Base-by-base conservation (phyloP, 306 rosid genomes). In the Cucurbita argyrosperma region DNA sequence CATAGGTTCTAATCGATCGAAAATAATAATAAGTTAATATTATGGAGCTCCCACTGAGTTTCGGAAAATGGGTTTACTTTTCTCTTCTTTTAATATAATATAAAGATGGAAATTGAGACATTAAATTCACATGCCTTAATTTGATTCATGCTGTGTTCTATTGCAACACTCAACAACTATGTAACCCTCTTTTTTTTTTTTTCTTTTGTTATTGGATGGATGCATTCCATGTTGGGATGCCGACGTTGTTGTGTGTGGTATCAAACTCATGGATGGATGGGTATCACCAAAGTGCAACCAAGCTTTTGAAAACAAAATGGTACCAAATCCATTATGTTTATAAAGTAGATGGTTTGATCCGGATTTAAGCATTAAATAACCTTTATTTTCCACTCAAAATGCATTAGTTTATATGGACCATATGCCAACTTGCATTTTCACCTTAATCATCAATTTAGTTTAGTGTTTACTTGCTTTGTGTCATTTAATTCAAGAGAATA, bases 31-130 rank as follows among this genome's bases (percentile, higher is more conserved):
- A 30, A 30, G 56, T 23, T 56, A 47, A 56, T 67, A 56, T 46
- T 23, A 68, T 68, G 74, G 74, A 68, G 47, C 42, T 68, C 74
- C 74, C 74, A 68, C 57, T 68, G 57, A 47, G 23, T 11, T 11
- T 68, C 11, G 2, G 57, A 23, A 68, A 7, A 50, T 68, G 74
- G 23, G 21, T 45, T 47, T 66, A 10, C 16, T 11, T 66, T 5
- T 9, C 51, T 4, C 15, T 65, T 42, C 52, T 65, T 65, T 21
- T 67, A 21, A 67, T 6, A 67, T 15, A 5, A 14, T 21, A 67
- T 39, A n/a, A 21, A 68, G 19, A 46, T 21, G 42, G 49, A 47
- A 19, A 2, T 68, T 1, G 56, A 14, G 43, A 21, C 74, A 47
- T 68, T 68, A 45, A 23, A 23, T 68, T 68, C 74, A 68, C 74